Base-by-base conservation (phyloP, 2,329 filamentous ascomycete species). In the Chalaropsis thielavioides region DNA sequence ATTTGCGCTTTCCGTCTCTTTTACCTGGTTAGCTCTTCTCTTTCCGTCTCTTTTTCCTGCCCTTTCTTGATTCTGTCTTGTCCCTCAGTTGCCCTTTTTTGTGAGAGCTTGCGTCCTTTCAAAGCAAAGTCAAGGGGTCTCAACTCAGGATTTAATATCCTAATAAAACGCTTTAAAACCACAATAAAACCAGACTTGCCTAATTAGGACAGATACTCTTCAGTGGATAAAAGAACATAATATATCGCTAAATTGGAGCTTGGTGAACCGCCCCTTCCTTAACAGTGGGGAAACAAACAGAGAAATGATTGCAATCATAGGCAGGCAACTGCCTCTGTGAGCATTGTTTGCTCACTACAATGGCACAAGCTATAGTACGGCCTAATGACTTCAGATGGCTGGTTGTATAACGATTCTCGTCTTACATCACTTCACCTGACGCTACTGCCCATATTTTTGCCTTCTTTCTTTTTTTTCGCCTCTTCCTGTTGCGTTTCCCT, bases 21-120 rank as follows among this genome's bases (percentile, higher is more conserved):
- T 31, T 35, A 38, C 54, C 54, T 58, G 27, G 54, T 27, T 19
- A 6, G 15, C 43, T 17, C 35, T 58, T 3, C 51, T 35, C 15
- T 35, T 31, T 56, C 51, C 22, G 22, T 56, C 51, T 31, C 22
- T 56, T 19, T n/a, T 10, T 38, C 13, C 11, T 58, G 54, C 31
- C 27, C 8, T 58, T 58, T 31, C 31, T 58, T 24, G 46, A 15
- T 38, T 58, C 27, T 58, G 17, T 58, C 17, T 15, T 58, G 31
- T n/a, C 27, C 27, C 31, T 58, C 27, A n/a, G 31, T 35, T 58
- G 54, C 51, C 27, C n/a, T 58, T n/a, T 22, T 56, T 56, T 22
- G 17, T 58, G 54, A 58, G 54, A 58, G 54, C 54, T 51, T 51
- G 46, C 46, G 27, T 51, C 46, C 46, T 51, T 51, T 51, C n/a